phyloP scores from a whole-genome alignment of 202 grass and related monocot genomes.

The Elaeis oleifera region DNA sequence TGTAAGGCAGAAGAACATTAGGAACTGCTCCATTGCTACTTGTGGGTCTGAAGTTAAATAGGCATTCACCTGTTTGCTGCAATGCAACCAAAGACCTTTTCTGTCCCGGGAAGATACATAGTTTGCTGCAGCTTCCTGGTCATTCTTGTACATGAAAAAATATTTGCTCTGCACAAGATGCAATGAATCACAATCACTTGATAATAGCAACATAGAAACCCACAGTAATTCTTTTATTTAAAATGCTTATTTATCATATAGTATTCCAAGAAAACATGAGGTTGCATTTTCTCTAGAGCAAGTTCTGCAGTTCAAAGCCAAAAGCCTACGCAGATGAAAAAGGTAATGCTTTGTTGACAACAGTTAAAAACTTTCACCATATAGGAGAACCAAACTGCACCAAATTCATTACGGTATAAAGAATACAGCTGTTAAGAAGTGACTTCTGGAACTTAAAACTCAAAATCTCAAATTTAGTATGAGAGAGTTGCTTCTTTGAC shows the following conservation, averaged over 20 bases:
- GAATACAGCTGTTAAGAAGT: not conserved
- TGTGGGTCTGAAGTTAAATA: not conserved
- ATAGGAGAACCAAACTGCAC: not conserved
- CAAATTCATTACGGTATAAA: not conserved
- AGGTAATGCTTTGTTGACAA: slow-evolving; percentile 7
- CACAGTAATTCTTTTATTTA: not conserved
- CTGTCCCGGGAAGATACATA: slow-evolving; percentile 19
- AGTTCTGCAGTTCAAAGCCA: too few relatives aligned
- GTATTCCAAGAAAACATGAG: too few relatives aligned
- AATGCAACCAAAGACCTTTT: slow-evolving; percentile 21
- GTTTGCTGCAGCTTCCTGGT: slow-evolving; percentile 23
- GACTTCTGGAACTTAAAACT: not conserved
- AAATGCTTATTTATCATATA: not conserved
- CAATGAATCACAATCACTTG: not conserved
- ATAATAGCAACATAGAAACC: not conserved
- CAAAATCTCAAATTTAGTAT: not conserved
- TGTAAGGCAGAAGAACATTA: slow-evolving; percentile 6
- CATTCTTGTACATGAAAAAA: slow-evolving; percentile 37
- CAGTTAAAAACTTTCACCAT: not conserved
- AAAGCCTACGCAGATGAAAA: not conserved
- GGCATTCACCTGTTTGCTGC: slow-evolving; percentile 32
- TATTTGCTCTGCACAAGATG: slow-evolving; percentile 33
- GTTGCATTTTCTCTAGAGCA: too few relatives aligned
- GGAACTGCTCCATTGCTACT: not conserved
- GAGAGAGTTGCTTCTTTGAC: not conserved